phyloP scores from a whole-genome alignment of 23 red algal genomes.

The Gracilaria gracilis region DNA sequence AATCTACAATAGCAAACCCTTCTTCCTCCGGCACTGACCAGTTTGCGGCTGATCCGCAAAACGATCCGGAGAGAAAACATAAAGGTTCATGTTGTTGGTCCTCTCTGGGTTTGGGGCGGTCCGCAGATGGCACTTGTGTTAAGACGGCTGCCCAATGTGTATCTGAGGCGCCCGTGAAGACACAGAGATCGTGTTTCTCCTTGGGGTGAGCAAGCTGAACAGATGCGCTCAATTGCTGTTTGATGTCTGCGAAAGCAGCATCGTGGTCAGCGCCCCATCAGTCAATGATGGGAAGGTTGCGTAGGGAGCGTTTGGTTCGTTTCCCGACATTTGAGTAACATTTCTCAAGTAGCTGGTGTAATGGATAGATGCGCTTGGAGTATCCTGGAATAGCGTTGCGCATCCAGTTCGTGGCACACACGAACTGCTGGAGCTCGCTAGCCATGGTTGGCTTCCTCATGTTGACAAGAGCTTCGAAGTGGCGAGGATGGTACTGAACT shows the following conservation, averaged over 20 bases:
- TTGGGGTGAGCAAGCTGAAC: too few species aligned
- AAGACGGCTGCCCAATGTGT: too few species aligned
- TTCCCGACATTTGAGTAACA: not conserved
- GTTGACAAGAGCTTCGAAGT: not conserved
- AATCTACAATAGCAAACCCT: slow-evolving; percentile 41
- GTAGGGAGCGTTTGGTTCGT: not conserved
- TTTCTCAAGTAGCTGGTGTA: slow-evolving; percentile 14
- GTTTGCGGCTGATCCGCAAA: not conserved
- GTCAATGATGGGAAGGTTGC: not conserved
- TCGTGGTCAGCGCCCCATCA: not conserved
- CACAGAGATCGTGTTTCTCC: too few species aligned
- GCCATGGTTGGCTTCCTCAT: slow-evolving; percentile 3
- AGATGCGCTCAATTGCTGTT: slow-evolving; percentile 3
- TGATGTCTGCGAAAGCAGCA: not conserved
- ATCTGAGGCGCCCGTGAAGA: too few species aligned
- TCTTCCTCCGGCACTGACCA: slow-evolving; percentile 6
- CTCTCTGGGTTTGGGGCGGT: too few species aligned
- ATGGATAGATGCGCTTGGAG: not conserved
- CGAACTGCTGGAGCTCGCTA: slow-evolving; percentile 29
- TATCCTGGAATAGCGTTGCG: slow-evolving; percentile 12
- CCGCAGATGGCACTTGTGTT: too few species aligned
- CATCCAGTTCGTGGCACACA: slow-evolving; percentile 50
- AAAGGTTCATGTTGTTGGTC: slow-evolving; percentile 27
- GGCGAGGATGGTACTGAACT: not conserved
- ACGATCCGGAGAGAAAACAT: slow-evolving; percentile 15